Evolutionary conservation across 495 filamentous ascomycete genomes (phyloP), one percentile per base, ranked within the genome.

Genomic region (Lasiosphaeris hirsuta): DNA sequence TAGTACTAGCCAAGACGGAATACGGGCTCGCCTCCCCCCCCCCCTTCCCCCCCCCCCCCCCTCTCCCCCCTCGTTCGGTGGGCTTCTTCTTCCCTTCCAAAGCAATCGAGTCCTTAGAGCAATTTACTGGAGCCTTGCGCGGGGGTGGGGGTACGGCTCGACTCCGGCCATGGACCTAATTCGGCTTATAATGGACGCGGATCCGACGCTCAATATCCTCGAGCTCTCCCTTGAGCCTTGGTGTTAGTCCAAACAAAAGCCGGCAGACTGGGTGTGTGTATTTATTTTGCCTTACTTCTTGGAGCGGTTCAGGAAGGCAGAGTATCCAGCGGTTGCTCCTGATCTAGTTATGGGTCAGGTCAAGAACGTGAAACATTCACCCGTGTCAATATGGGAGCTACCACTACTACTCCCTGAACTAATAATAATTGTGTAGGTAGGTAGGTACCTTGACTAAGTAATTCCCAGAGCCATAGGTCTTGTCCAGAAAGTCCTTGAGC

Each of bases 391-490:
- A 14, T 17, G 11, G n/a, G 10, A 10, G 5, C 1, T 18, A 37
- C 38, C 35, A 15, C 10, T 4, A 7, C 23, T 30, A 30, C 23
- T 30, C 23, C 23, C 2, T 30, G 23, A 5, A 30, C 23, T 30
- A 30, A 5, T 5, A 30, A 30, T 30, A n/a, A n/a, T n/a, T n/a
- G n/a, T n/a, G n/a, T n/a, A n/a, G n/a, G n/a, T n/a, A n/a, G n/a
- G n/a, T n/a, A n/a, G n/a, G 13, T 51, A 57, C 55, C 46, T 51
- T 46, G 30, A 57, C 34, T n/a, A 18, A 14, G 10, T 46, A 57
- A 13, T 57, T 43, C 11, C 46, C 55, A 9, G 8, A 15, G 11
- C 55, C 55, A n/a, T 43, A 57, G 11, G 17, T 51, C n/a, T 3
- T 14, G 33, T 49, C 43, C 13, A 57, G 30, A n/a, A 19, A n/a